Evolutionary conservation across 1,284 basidiomycete species (phyloP).

Genomic region (Apiotrichum gamsii): DNA sequence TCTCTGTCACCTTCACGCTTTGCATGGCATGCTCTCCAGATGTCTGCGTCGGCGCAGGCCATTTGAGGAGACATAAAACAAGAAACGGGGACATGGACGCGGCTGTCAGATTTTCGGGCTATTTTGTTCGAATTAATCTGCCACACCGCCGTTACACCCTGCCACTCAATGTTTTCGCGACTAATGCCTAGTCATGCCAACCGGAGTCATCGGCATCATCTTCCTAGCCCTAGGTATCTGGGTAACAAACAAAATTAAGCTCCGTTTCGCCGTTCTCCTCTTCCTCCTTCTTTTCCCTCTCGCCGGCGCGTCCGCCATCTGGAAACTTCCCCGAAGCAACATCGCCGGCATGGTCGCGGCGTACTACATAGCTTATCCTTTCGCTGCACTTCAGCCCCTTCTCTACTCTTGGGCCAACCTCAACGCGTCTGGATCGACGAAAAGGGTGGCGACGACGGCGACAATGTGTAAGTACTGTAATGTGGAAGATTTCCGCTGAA

Average conservation of each 20-base stretch:
- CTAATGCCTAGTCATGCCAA: no score
- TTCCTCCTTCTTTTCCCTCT: conserved; percentile 31
- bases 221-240: conserved; percentile 50
- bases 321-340: conserved; percentile 22
- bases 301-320: conserved; percentile 31
- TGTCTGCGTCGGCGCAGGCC: no score
- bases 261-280: conserved; percentile 54
- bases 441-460: conserved; percentile 38
- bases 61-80: no score
- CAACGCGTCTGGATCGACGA: conserved; percentile 41
- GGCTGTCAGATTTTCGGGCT: no score
- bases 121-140: no score
- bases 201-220: conserved; percentile 51
- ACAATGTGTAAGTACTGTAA: conserved; percentile 25
- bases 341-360: conserved; percentile 28
- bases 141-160: no score
- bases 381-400: conserved; percentile 33
- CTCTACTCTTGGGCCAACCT: conserved; percentile 38
- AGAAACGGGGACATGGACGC: no score
- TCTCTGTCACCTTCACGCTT: no score
- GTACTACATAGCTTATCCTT: conserved; percentile 38
- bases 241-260: conserved; percentile 51
- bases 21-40: no score
- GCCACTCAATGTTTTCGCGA: no score
- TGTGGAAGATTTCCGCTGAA: conserved; percentile 31